phyloP scores from a whole-genome alignment of 164 flowering plant genomes.

The Vitis rupestris region DNA sequence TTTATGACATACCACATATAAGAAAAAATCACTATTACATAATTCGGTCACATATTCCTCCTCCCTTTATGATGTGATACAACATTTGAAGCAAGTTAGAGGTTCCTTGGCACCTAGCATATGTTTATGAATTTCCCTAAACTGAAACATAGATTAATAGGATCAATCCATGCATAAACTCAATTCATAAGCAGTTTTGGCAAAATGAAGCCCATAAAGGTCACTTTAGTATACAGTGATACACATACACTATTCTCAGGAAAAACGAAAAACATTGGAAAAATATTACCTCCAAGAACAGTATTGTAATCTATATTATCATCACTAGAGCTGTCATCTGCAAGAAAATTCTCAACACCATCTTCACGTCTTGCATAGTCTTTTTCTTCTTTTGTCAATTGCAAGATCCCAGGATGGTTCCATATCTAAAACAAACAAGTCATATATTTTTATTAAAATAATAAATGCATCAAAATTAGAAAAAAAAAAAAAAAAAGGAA shows the following conservation, averaged over 20 bases:
- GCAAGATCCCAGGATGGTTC: constrained; percentile 98
- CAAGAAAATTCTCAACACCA: constrained; percentile 66
- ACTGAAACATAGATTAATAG: no score
- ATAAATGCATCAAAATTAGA: neutral
- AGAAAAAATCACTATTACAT: no score
- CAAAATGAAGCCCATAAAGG: no score
- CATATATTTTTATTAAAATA: neutral
- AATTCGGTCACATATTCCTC: no score
- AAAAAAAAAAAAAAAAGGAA: neutral
- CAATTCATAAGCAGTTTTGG: no score
- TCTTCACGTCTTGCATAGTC: constrained; percentile 55
- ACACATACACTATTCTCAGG: neutral
- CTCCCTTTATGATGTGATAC: no score
- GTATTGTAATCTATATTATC: constrained; percentile 68
- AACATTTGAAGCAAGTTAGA: no score
- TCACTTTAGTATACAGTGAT: neutral
- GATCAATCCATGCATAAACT: no score
- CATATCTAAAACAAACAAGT: constrained; percentile 60
- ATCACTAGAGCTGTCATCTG: constrained; percentile 87
- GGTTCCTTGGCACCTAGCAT: no score
- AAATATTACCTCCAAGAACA: constrained; percentile 54
- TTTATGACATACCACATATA: no score
- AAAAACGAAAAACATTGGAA: neutral
- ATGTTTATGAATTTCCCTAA: no score
- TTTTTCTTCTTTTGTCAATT: constrained; percentile 68